Percentiles rank a stretch among this genome's conserved stretches.
phyloP scores from a whole-genome alignment of 1,139 yeast species.

The Magnusiomyces fungicola region DNA sequence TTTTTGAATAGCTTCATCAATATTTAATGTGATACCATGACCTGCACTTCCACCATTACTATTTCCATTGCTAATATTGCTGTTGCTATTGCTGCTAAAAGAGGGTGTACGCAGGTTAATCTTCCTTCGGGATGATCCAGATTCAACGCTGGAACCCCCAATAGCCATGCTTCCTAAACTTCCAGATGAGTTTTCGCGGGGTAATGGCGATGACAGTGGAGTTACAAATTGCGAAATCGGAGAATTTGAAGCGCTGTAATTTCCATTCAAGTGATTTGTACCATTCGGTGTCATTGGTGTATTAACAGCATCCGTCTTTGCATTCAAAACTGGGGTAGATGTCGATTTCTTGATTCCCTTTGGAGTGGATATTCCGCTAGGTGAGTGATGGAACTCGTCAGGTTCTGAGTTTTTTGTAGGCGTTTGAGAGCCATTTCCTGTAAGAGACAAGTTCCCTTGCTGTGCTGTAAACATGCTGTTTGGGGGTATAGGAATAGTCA shows the following conservation, averaged over 20 bases:
- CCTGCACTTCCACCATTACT: neutral
- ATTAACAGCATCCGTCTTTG: slow-evolving; percentile 2
- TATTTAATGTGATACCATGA: slow-evolving; percentile 43
- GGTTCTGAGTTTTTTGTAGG: neutral
- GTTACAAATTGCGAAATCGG: slow-evolving; percentile 7
- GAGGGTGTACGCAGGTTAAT: neutral
- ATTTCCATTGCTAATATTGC: slow-evolving; percentile 6
- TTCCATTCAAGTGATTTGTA: too few relatives aligned
- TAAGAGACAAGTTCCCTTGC: neutral
- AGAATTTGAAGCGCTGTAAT: too few relatives aligned
- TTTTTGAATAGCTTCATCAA: slow-evolving; percentile 85
- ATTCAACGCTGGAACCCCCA: neutral
- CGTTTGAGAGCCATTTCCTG: neutral
- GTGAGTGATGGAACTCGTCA: neutral
- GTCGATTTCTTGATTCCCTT: neutral
- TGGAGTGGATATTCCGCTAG: neutral
- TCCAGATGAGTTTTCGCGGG: slow-evolving; percentile 2
- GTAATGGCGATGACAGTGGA: slow-evolving; percentile 11
- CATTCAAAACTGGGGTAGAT: neutral
- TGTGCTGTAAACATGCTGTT: neutral
- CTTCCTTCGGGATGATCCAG: neutral
- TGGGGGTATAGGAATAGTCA: neutral
- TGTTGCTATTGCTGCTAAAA: slow-evolving; percentile 19
- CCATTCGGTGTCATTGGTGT: slow-evolving; percentile 4
- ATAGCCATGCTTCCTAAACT: neutral